Conservation (phyloP, 768 basidiomycete genomes). For the Tylopilus sp. region DNA sequence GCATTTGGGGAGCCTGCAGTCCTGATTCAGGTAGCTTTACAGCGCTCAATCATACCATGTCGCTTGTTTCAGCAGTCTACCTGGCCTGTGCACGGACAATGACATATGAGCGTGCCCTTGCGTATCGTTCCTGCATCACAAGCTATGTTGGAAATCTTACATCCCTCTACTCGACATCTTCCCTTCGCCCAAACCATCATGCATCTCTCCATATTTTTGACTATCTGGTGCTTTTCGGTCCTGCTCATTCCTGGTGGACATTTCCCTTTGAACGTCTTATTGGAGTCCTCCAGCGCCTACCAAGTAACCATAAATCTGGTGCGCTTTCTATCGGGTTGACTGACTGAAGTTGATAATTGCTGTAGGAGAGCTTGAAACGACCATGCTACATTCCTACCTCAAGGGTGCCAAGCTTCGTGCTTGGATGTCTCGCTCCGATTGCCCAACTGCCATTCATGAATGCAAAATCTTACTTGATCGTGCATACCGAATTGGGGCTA, state of each 20-base stretch:
- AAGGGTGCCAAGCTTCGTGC: not conserved
- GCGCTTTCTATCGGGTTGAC: too few relatives aligned
- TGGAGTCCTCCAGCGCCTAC: conserved; percentile 19
- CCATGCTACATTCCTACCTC: not conserved
- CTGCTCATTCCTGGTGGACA: conserved; percentile 33
- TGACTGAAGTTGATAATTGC: not conserved
- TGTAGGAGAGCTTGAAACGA: not conserved
- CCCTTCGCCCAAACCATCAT: conserved; percentile 29
- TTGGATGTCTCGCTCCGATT: not conserved
- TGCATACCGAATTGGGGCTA: not conserved
- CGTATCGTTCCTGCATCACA: conserved; percentile 18
- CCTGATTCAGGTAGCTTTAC: too few relatives aligned
- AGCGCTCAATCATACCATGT: conserved; percentile 29
- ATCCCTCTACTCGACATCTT: conserved; percentile 11
- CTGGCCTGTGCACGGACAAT: conserved; percentile 19
- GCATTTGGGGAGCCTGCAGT: not conserved
- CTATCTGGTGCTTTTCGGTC: conserved; percentile 36
- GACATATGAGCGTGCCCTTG: not conserved
- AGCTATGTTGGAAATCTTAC: conserved; percentile 21
- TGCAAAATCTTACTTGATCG: not conserved
- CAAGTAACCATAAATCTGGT: conserved; percentile 20
- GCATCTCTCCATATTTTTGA: conserved; percentile 30
- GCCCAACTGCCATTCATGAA: not conserved
- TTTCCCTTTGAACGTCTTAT: conserved; percentile 27
- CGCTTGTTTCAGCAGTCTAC: conserved; percentile 25